These are phyloP conservation scores for Yamadazyma dendronema DNA, from an alignment of 1,139 yeast species.

Conservation along the genomic window DNA sequence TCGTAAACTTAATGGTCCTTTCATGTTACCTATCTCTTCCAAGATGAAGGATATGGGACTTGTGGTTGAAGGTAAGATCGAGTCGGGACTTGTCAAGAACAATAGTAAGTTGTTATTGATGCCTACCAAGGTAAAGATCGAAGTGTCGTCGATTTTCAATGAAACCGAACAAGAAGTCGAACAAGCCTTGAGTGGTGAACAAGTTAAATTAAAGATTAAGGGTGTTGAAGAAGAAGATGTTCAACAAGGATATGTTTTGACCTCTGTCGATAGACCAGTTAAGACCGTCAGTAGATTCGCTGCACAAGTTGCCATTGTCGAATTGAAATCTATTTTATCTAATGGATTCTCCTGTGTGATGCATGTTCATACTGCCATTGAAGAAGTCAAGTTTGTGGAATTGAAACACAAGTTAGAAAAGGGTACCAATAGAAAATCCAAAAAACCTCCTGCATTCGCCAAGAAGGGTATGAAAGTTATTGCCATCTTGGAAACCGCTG, in stretches of 20 bases:
- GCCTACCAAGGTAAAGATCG: conserved; percentile 87
- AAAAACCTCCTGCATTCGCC: conserved; percentile 97
- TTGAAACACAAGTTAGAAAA: conserved; percentile 91
- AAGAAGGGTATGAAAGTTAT: conserved; percentile 98
- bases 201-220: conserved; percentile 86
- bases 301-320: conserved; percentile 97
- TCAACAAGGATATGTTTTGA: conserved; percentile 84
- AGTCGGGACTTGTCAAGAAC: conserved; percentile 88
- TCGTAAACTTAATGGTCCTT: conserved; percentile 90
- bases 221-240: conserved; percentile 98
- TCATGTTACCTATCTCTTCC: conserved; percentile 93
- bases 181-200: conserved; percentile 93
- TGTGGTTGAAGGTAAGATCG: conserved; percentile 96
- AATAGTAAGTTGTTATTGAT: conserved; percentile 73
- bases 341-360: conserved; percentile 97
- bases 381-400: conserved; percentile 81
- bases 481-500: conserved; percentile 81
- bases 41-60: conserved; percentile 97
- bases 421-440: conserved; percentile 94
- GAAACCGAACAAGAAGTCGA: conserved; percentile 96
- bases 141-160: conserved; percentile 81
- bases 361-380: conserved; percentile 98
- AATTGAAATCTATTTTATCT: conserved; percentile 87
- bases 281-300: conserved; percentile 87
- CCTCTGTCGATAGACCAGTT: conserved; percentile 84